Conservation (phyloP, 768 basidiomycete species). For the Boletus huronensis region DNA sequence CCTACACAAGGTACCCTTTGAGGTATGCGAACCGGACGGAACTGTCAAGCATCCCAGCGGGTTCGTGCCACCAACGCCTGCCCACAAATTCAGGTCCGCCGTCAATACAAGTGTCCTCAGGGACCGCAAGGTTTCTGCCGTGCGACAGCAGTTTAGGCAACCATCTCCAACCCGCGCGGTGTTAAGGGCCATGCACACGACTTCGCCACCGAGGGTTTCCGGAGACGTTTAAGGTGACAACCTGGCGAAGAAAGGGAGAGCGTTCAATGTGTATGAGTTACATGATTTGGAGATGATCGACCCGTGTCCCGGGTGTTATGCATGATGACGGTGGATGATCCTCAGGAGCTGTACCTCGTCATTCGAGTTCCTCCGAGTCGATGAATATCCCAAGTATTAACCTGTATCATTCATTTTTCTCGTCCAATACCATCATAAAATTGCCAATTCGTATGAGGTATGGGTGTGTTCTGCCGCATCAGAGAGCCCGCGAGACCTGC, state of each 20-base stretch:
- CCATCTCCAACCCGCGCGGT: constrained; percentile 12
- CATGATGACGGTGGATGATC: background rate
- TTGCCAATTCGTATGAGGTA: background rate
- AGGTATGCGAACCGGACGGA: constrained; percentile 38
- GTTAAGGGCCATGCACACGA: constrained; percentile 24
- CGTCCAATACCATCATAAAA: background rate
- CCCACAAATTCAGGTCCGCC: constrained; percentile 32
- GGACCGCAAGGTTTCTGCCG: constrained; percentile 17
- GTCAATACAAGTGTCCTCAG: constrained; percentile 8
- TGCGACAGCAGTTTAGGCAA: constrained; percentile 8
- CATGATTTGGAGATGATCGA: constrained; percentile 22
- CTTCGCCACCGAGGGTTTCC: background rate
- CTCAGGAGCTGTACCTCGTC: no score
- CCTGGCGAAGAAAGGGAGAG: constrained; percentile 5
- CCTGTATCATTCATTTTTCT: background rate
- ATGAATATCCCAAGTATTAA: background rate
- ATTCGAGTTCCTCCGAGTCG: background rate
- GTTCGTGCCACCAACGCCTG: constrained; percentile 42
- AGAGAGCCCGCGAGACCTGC: background rate
- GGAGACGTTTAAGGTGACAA: constrained; percentile 14
- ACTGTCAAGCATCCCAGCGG: constrained; percentile 40
- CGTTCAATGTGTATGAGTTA: constrained; percentile 26
- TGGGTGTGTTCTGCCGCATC: background rate
- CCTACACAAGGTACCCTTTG: constrained; percentile 41
- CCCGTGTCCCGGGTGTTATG: background rate